Base-by-base conservation (phyloP, 2,329 filamentous ascomycete species). In the Sporothrix variecibatus region DNA sequence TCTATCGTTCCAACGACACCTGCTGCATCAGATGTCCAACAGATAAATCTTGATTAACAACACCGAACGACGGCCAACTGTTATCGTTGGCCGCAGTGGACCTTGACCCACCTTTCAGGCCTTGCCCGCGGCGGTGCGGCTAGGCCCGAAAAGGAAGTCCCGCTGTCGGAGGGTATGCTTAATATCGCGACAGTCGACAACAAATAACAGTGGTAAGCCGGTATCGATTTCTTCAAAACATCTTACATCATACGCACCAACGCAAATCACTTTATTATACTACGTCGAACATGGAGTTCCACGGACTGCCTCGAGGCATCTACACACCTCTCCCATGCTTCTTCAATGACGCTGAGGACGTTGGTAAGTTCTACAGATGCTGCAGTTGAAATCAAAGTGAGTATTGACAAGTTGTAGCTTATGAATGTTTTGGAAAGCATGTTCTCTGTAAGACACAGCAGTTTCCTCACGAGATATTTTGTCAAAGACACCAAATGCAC, bases 301-400 rank as follows among this genome's bases (percentile, higher is more conserved):
- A 60, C 34, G 23, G 26, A 17, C 73, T 76, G n/a, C 72, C 74
- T 1, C 49, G 72, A 31, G 74, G 75, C 58, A 75, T 76, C 56
- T 76, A 76, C 67, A 75, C 74, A 31, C 75, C 75, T 2, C 53
- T 76, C 20, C 74, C 75, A 17, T 71, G 69, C 43, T 76, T 75
- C 40, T 76, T 76, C 28, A 17, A 74, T 26, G 49, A 71, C 12
- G 12, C 71, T 1, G 75, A 76, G 20, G 74, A 75, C 7, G 28
- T 75, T 8, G 74, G 73, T 73, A 2, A 2, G 73, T 65, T 2
- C 15, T 3, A 64, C 3, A 4, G 1, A 12, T 40, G 20, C 3
- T 38, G 5, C n/a, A 40, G 17, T 2, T 3, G 23, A 28, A 11
- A 5, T 26, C n/a, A 56, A 15, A 26, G 5, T 28, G 8, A 12